A percentile compares a stretch with the other conserved stretches of the same genome.
Evolutionary conservation across 257 asterid genomes (phyloP).

Genomic region (Scutellaria baicalensis): DNA sequence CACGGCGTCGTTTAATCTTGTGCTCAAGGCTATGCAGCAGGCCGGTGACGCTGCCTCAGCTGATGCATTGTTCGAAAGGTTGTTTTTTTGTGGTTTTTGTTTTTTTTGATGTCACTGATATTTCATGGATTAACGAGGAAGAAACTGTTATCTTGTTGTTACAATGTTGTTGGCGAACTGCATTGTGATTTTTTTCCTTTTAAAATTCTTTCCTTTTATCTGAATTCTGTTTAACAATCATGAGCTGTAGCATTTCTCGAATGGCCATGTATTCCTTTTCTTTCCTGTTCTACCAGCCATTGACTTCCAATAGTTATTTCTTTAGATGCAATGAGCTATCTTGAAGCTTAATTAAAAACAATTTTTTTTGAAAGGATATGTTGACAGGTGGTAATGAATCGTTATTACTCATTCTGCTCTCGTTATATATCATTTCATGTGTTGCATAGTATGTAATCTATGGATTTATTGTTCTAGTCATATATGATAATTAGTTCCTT

Average conservation of each 20-base stretch:
- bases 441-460: neutral
- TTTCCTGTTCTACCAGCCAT: neutral
- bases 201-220: neutral
- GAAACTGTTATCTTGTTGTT: neutral
- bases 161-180: neutral
- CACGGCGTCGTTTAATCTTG: conserved; percentile 71
- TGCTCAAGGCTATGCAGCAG: conserved; percentile 66
- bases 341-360: neutral
- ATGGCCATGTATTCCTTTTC: neutral
- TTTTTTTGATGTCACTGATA: neutral
- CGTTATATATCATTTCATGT: neutral
- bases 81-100: neutral
- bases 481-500: conserved; percentile 6
- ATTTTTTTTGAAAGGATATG: neutral
- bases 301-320: neutral
- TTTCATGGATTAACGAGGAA: neutral
- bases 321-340: neutral
- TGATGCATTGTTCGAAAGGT: conserved; percentile 72
- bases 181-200: neutral
- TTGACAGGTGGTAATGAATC: neutral
- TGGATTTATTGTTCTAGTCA: neutral
- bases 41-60: conserved; percentile 57
- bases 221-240: neutral
- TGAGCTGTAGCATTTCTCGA: neutral
- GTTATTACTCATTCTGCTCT: neutral